phyloP scores from a whole-genome alignment of 2,329 filamentous ascomycete genomes.

The Talaromyces amestolkiae region DNA sequence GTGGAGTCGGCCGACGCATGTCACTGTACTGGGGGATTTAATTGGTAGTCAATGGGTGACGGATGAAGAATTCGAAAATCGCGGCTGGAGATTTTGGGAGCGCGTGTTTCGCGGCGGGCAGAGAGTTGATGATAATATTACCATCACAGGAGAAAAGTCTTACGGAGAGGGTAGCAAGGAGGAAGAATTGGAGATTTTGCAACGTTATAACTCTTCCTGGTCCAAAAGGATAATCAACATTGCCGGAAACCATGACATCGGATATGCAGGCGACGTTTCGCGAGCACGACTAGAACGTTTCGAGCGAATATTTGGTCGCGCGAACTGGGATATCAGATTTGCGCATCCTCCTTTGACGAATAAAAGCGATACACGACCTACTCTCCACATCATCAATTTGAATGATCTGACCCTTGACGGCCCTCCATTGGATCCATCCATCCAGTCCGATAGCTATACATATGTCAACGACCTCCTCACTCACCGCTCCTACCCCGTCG shows the following conservation, averaged over 20 bases:
- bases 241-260: conserved; percentile 93
- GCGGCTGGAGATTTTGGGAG: conserved; percentile 75
- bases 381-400: conserved; percentile 77
- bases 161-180: conserved; percentile 28
- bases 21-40: conserved; percentile 84
- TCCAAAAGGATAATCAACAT: conserved; percentile 78
- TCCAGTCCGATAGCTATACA: conserved; percentile 73
- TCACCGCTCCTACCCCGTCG: conserved; percentile 58
- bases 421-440: conserved; percentile 63
- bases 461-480: conserved; percentile 64
- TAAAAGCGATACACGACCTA: conserved; percentile 41
- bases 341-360: conserved; percentile 46
- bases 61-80: conserved; percentile 74
- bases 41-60: conserved; percentile 94
- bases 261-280: conserved; percentile 89
- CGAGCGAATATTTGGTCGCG: conserved; percentile 77
- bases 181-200: conserved; percentile 38
- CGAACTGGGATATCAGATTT: conserved; percentile 88
- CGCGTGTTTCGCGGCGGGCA: conserved; percentile 69
- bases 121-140: conserved; percentile 55
- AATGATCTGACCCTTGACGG: conserved; percentile 94
- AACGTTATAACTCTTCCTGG: conserved; percentile 59
- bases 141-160: conserved; percentile 28
- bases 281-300: conserved; percentile 74
- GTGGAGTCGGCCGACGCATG: conserved; percentile 83